Evolutionary conservation across 805 yeast species (phyloP).

Genomic region (Ogataea trehaloabstinens): DNA sequence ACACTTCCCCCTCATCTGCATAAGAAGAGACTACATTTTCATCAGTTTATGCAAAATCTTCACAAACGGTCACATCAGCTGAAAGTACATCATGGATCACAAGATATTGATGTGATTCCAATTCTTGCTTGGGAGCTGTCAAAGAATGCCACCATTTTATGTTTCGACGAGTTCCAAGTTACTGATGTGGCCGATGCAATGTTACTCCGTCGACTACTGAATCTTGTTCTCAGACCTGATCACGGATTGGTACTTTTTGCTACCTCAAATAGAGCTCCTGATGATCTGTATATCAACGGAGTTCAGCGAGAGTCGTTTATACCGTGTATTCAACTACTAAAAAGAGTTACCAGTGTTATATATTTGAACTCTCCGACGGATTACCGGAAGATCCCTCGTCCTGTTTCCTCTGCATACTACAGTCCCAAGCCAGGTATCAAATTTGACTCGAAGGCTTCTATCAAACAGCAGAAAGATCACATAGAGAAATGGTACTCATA

Average conservation of each 20-base stretch:
- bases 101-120: constrained; percentile 80
- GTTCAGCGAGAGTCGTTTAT: constrained; percentile 88
- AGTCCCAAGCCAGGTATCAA: constrained; percentile 64
- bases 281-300: constrained; percentile 89
- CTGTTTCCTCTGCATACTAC: constrained; percentile 75
- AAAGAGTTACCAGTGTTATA: constrained; percentile 70
- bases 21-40: constrained; percentile 86
- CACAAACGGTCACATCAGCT: constrained; percentile 86
- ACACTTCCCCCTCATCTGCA: constrained; percentile 78
- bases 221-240: constrained; percentile 62
- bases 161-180: constrained; percentile 97
- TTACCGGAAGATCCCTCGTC: constrained; percentile 85
- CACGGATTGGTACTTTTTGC: constrained; percentile 88
- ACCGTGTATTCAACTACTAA: constrained; percentile 84
- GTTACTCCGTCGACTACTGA: constrained; percentile 77
- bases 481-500: constrained; percentile 74
- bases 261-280: constrained; percentile 94
- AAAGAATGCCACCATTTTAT: constrained; percentile 68
- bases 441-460: constrained; percentile 50
- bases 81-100: constrained; percentile 56
- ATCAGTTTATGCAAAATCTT: constrained; percentile 92
- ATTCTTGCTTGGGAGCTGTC: constrained; percentile 81
- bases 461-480: constrained; percentile 55
- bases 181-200: constrained; percentile 99
- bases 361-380: constrained; percentile 89